Conservation (phyloP, 148 eudicot species). For the Nyssa sinensis region DNA sequence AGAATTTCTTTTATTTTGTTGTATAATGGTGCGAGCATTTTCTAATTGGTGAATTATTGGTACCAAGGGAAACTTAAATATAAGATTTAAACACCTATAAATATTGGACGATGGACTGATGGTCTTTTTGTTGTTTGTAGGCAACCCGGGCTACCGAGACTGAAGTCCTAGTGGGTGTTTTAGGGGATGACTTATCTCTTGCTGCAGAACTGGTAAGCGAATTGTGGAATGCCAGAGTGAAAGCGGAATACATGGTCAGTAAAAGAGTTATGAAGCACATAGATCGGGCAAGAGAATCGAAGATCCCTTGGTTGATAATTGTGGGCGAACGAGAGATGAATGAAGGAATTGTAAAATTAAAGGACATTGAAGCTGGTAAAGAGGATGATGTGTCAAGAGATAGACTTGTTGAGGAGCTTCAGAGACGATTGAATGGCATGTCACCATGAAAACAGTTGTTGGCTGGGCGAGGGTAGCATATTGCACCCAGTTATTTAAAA, state of each 20-base stretch:
- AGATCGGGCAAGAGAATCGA: constrained; percentile 64
- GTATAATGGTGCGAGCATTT: too few relatives aligned
- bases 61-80: background rate
- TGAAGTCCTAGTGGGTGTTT: constrained; percentile 74
- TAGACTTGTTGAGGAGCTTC: constrained; percentile 55
- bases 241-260: constrained; percentile 55
- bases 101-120: background rate
- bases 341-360: constrained; percentile 68
- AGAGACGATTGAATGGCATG: constrained; percentile 27
- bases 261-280: constrained; percentile 70
- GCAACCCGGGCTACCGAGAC: constrained; percentile 80
- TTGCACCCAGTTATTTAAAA: background rate
- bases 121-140: constrained; percentile 30
- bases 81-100: background rate
- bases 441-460: constrained; percentile 17
- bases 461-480: background rate
- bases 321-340: constrained; percentile 67
- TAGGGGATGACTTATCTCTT: constrained; percentile 62
- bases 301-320: constrained; percentile 76
- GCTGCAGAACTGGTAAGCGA: constrained; percentile 69
- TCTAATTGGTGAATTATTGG: background rate
- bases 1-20: background rate
- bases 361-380: constrained; percentile 44
- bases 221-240: constrained; percentile 70
- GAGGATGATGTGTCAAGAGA: constrained; percentile 53